Evolutionary conservation across 73 alveolate genomes (phyloP), one percentile per base, ranked within the genome.

Genomic region (Symbiodinium natans): DNA sequence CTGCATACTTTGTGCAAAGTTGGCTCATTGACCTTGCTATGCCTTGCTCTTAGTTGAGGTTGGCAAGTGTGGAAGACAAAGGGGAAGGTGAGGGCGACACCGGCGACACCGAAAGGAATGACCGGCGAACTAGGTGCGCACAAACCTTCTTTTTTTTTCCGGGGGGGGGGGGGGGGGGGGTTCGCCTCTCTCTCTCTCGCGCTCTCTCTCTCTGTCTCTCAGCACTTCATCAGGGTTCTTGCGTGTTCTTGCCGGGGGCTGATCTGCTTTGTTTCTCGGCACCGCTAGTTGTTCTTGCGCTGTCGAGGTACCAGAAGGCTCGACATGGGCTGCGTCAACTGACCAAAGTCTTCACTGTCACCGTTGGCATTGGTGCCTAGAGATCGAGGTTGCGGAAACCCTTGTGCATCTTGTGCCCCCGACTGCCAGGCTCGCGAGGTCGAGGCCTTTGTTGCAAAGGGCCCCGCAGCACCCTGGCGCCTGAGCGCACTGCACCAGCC

Each of bases 401-500:
- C 31, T 29, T 52, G 9, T 46, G 17, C 48, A n/a, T 13, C 11
- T 23, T 34, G 46, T 33, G 31, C 31, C 40, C 82, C 38, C 29
- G 38, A 9, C 40, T 2, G 0, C 38, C 77, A 88, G 95, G 95
- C 40, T 33, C 41, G 41, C 23, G 95, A 88, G 74, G 36, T 88
- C 6, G 95, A 88, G 10, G 71, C 43, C 56, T 88, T 88, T 34
- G 86, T 88, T 42, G 94, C 94, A 34, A 59, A 23, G 36, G 73
- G 95, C 34, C 85, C 95, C 39, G 95, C 86, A 36, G 95, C 95
- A 10, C 95, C 95, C 74, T 88, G 95, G 95, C 95, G 95, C 63
- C 95, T 88, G 73, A 88, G 86, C 11, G 95, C 95, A 3, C 43
- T 88, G 31, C 95, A 88, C 46, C 95, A 88, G 95, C 95, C 95